Evolutionary conservation across 225 moss, liverwort and hornwort genomes (phyloP).

Genomic region (Physcomitrellopsis africana): DNA sequence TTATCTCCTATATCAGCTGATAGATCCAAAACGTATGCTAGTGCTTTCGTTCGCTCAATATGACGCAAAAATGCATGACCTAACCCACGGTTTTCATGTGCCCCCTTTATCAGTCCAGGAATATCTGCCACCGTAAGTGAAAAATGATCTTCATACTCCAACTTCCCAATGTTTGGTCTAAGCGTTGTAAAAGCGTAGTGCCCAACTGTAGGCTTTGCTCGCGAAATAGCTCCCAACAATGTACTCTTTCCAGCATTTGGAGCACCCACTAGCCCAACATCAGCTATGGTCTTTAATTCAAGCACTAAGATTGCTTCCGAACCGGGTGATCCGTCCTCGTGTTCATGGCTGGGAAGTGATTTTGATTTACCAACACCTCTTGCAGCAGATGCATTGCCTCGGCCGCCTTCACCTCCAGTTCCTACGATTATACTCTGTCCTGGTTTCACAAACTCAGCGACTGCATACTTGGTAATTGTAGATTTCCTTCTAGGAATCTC

Average conservation of each 20-base stretch:
- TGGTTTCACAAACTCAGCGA: slow-evolving; percentile 79
- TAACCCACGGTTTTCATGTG: slow-evolving; percentile 81
- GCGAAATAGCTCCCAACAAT: slow-evolving; percentile 82
- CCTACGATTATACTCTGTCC: slow-evolving; percentile 86
- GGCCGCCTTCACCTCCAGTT: slow-evolving; percentile 83
- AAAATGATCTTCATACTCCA: slow-evolving; percentile 84
- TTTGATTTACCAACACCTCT: slow-evolving; percentile 78
- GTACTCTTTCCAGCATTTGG: slow-evolving; percentile 97
- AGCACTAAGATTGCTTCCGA: slow-evolving; percentile 84
- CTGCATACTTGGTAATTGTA: slow-evolving; percentile 34
- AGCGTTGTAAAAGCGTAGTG: slow-evolving; percentile 95
- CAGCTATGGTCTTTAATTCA: slow-evolving; percentile 88
- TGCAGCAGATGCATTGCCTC: slow-evolving; percentile 86
- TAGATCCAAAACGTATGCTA: slow-evolving; percentile 91
- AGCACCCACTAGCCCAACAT: slow-evolving; percentile 92
- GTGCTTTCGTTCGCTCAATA: slow-evolving; percentile 87
- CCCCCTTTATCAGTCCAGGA: slow-evolving; percentile 87
- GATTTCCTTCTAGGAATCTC: slow-evolving; percentile 28
- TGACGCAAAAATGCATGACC: slow-evolving; percentile 95
- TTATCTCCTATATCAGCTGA: slow-evolving; percentile 77
- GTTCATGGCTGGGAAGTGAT: slow-evolving; percentile 77
- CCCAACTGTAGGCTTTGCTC: slow-evolving; percentile 78
- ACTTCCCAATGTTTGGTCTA: slow-evolving; percentile 89
- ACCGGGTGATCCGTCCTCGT: slow-evolving; percentile 78
- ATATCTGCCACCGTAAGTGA: slow-evolving; percentile 90